Percentiles rank a stretch among this genome's conserved stretches.
Evolutionary conservation across 805 yeast genomes (phyloP).

Genomic region (Zygosaccharomyces bisporus): DNA sequence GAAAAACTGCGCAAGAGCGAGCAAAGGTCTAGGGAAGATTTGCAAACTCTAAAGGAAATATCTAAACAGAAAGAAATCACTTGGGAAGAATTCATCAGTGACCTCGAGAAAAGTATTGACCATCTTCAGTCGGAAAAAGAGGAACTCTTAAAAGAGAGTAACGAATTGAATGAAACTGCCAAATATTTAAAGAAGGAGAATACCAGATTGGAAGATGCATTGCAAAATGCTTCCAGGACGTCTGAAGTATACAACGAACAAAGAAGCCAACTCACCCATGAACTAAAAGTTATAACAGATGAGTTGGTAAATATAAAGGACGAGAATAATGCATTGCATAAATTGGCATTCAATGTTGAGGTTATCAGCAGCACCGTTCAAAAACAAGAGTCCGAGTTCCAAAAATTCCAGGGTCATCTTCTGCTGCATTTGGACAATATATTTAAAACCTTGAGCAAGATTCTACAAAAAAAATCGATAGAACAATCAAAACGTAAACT

Average conservation of each 20-base stretch:
- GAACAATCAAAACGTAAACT: constrained; percentile 55
- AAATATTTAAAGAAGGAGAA: constrained; percentile 23
- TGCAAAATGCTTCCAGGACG: constrained; percentile 16
- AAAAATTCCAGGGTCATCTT: constrained; percentile 43
- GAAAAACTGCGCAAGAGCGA: constrained; percentile 11
- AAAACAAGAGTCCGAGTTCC: constrained; percentile 31
- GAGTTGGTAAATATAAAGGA: constrained; percentile 21
- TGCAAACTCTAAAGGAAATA: constrained; percentile 18
- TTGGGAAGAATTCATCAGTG: constrained; percentile 25
- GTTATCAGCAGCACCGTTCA: constrained; percentile 22
- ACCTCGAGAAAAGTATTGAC: constrained; percentile 18
- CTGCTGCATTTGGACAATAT: constrained; percentile 47
- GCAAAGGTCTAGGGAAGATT: constrained; percentile 14
- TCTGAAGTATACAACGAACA: constrained; percentile 16
- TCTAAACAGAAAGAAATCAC: constrained; percentile 23
- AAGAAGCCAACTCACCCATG: constrained; percentile 13
- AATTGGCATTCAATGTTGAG: constrained; percentile 21
- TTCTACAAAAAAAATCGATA: constrained; percentile 56
- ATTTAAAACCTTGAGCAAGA: constrained; percentile 48
- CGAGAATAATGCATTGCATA: constrained; percentile 28
- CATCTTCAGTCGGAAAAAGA: constrained; percentile 13
- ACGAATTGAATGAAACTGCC: constrained; percentile 22
- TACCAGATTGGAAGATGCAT: constrained; percentile 30
- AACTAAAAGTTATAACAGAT: constrained; percentile 11
- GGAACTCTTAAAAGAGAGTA: constrained; percentile 11